phyloP scores from a whole-genome alignment of 306 rosid genomes.

The Senna tora region DNA sequence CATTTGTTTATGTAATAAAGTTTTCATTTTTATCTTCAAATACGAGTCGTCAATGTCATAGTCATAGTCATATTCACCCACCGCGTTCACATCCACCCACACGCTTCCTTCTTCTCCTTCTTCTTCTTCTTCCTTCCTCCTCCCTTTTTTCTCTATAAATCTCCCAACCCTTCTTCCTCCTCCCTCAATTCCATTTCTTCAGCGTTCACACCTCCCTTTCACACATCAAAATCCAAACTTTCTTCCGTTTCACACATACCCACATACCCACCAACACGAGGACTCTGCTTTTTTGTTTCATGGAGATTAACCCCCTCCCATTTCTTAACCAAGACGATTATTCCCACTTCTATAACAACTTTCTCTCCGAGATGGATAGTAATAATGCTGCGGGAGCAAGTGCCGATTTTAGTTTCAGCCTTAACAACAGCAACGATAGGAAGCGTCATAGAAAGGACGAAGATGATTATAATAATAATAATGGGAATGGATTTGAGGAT shows the following conservation, averaged over 20 bases:
- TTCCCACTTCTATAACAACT: slow-evolving; percentile 38
- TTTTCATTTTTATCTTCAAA: neutral
- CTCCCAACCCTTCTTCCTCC: neutral
- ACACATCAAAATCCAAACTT: neutral
- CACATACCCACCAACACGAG: neutral
- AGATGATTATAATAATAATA: no score
- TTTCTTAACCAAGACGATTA: slow-evolving; percentile 55
- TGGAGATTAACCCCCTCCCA: slow-evolving; percentile 59
- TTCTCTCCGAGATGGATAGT: slow-evolving; percentile 58
- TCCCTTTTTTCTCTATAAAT: neutral
- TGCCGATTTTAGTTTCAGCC: slow-evolving; percentile 8
- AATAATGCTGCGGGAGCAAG: no score
- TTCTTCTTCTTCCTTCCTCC: slow-evolving; percentile 20
- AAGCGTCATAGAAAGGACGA: slow-evolving; percentile 41
- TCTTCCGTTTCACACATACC: slow-evolving; percentile 31
- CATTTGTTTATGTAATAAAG: no score
- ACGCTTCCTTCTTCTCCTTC: slow-evolving; percentile 51
- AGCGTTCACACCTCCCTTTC: slow-evolving; percentile 51
- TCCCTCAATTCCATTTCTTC: slow-evolving; percentile 10
- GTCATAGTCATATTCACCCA: slow-evolving; percentile 52
- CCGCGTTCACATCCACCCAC: slow-evolving; percentile 67
- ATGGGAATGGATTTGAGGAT: neutral
- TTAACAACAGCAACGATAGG: slow-evolving; percentile 32
- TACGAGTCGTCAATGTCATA: slow-evolving; percentile 19
- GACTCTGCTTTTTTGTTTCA: neutral